Conservation (phyloP, 1,284 basidiomycete species). For the Ustanciosporium gigantosporum region DNA sequence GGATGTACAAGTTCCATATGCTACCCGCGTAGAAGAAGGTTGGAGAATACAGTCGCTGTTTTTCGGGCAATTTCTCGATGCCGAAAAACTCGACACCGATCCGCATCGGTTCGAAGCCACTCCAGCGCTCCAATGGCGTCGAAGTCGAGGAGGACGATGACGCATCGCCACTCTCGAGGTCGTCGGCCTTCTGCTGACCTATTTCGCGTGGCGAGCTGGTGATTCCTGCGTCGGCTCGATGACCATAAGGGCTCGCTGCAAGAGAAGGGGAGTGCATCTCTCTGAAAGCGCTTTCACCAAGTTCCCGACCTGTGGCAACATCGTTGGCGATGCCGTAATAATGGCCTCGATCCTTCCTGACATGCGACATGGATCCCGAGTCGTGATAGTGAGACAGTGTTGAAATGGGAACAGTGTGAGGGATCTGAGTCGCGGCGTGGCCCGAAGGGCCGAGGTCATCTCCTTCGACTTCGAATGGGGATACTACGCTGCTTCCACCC, state of each 20-base stretch:
- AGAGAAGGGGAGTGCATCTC: neutral
- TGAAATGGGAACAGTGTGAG: slow-evolving; percentile 24
- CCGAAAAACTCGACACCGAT: slow-evolving; percentile 89
- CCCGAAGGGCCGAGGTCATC: slow-evolving; percentile 27
- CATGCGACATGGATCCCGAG: too few species aligned
- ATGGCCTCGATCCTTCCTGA: slow-evolving; percentile 9
- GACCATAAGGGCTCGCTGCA: too few species aligned
- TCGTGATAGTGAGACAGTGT: slow-evolving; percentile 12
- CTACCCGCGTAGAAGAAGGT: slow-evolving; percentile 67
- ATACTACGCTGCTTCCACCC: slow-evolving; percentile 1
- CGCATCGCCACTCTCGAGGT: slow-evolving; percentile 13
- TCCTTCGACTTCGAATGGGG: slow-evolving; percentile 1
- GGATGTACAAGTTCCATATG: slow-evolving; percentile 83
- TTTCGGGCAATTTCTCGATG: slow-evolving; percentile 75
- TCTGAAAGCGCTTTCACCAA: slow-evolving; percentile 30
- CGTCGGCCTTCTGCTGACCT: slow-evolving; percentile 22
- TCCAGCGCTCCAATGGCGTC: slow-evolving; percentile 35
- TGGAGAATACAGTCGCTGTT: slow-evolving; percentile 68
- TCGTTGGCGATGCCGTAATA: slow-evolving; percentile 48
- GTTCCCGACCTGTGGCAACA: slow-evolving; percentile 39
- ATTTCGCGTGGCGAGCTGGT: neutral
- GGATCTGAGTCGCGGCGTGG: slow-evolving; percentile 22
- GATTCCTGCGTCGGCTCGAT: slow-evolving; percentile 7
- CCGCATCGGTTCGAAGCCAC: slow-evolving; percentile 55
- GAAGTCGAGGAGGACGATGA: slow-evolving; percentile 12